Evolutionary conservation across 257 asterid species (phyloP), one percentile per base, ranked within the genome.

Genomic region (Jasminum sambac): DNA sequence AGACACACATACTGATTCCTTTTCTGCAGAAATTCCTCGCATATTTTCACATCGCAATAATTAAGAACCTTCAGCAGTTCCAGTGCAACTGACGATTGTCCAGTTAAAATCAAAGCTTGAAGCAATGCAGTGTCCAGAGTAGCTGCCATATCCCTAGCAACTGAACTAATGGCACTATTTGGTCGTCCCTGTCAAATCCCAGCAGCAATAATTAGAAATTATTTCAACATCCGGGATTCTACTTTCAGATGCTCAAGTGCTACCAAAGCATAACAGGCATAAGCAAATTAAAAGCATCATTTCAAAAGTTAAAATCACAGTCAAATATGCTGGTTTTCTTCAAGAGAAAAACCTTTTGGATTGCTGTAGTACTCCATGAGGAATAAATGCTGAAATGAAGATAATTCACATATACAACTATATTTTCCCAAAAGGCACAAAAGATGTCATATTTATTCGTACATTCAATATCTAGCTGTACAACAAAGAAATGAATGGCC

Each of bases 131-230:
- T 95, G 81, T 95, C 98, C 73, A 91, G 89, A 66, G 86, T 86
- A 46, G 98, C 88, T 52, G 98, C 99, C 87, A 87, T 83, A 77
- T 88, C 99, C 87, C 99, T 87, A 40, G 99, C 97, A 78, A 87
- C 84, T 71, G 98, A 95, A 79, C 95, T 88, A 81, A 89, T 81
- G 44, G 92, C 77, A 63, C 73, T 60, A 73, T 72, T 80, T 74
- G 78, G 69, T 75, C 95, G 89, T 52, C 88, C 96, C 99, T 95
- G 67, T 50, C 70, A 71, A 60, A 55, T 66, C 69, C 55, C 74
- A 52, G 37, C 66, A 67, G 21, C 14, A 50, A 63, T 46, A 61
- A 24, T 72, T 74, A 79, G 70, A 62, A 60, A 74, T 66, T 75
- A 74, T 5, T 57, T 62, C 38, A 69, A 64, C 68, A 14, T 37